These are phyloP conservation scores for Tuber microsphaerosporum DNA, from an alignment of 495 filamentous ascomycete genomes.

Conservation along the genomic window DNA sequence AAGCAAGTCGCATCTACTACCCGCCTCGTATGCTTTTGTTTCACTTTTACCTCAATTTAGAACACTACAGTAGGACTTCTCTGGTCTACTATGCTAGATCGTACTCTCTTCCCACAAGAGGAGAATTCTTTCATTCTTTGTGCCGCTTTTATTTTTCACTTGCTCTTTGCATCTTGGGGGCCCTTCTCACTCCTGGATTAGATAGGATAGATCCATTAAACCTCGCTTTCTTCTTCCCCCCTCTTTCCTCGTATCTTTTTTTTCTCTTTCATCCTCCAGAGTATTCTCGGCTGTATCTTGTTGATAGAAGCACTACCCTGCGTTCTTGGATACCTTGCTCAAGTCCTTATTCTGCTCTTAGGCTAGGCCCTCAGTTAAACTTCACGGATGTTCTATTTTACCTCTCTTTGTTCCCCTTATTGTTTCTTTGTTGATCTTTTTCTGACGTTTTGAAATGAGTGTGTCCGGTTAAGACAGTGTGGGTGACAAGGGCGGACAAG, in stretches of 20 bases:
- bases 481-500: not conserved
- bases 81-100: too few relatives aligned
- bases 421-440: not conserved
- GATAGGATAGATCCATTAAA: not conserved
- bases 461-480: not conserved
- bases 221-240: not conserved
- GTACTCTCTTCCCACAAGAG: too few relatives aligned
- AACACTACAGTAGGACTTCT: too few relatives aligned
- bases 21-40: not conserved
- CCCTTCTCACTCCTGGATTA: not conserved
- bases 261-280: not conserved
- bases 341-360: not conserved
- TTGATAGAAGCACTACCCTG: not conserved
- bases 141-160: too few relatives aligned
- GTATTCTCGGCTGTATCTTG: not conserved
- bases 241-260: not conserved
- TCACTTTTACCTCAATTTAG: not conserved
- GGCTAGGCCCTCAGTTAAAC: not conserved
- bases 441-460: not conserved
- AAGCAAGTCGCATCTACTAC: not conserved
- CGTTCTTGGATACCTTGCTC: not conserved
- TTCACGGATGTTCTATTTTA: not conserved
- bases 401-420: not conserved
- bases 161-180: too few relatives aligned
- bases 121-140: too few relatives aligned